phyloP scores from a whole-genome alignment of 2,329 filamentous ascomycete genomes.

The Diaporthe eres region DNA sequence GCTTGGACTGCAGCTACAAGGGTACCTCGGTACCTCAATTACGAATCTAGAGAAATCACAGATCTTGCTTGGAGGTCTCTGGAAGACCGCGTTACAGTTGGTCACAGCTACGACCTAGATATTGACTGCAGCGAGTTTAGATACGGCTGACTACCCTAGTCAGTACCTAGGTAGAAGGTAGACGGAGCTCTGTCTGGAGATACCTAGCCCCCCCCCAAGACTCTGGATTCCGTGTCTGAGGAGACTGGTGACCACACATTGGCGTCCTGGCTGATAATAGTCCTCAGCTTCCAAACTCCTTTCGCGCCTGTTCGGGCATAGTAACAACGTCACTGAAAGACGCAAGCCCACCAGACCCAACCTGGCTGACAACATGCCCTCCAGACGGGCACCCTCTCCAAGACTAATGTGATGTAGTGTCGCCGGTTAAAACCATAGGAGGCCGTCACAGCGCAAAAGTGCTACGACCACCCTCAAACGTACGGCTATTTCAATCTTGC shows the following conservation, averaged over 20 bases:
- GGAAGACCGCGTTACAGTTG: neutral
- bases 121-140: neutral
- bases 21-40: neutral
- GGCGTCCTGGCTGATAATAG: neutral
- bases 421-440: slow-evolving; percentile 49
- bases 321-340: neutral
- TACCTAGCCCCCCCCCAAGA: neutral
- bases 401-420: slow-evolving; percentile 39
- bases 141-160: neutral
- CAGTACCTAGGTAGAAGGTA: neutral
- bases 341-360: neutral
- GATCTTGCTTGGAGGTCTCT: neutral
- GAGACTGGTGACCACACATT: neutral
- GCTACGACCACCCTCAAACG: slow-evolving; percentile 45
- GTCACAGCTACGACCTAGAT: neutral
- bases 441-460: slow-evolving; percentile 45
- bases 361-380: neutral
- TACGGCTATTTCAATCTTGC: slow-evolving; percentile 44
- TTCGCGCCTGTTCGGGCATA: neutral
- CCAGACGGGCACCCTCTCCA: neutral
- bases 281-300: neutral
- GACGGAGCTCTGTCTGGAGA: neutral
- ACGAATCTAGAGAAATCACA: neutral
- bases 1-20: neutral
- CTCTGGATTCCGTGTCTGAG: too few species aligned